Conservation (phyloP, 805 yeast species). For the Lipomyces japonicus region DNA sequence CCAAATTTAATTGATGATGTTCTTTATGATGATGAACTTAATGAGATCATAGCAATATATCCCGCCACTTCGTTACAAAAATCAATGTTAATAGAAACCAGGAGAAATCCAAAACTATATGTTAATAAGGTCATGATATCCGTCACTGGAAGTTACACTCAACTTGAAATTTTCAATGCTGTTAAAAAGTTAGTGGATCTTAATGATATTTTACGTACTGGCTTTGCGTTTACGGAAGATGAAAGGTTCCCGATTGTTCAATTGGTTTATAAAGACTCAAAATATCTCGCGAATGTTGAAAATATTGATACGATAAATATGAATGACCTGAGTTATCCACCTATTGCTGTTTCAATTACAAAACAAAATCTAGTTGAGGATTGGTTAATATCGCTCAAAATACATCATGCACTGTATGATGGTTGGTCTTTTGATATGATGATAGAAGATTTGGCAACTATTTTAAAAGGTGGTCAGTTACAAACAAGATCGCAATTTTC, state of each 20-base stretch:
- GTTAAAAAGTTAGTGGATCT: slow-evolving; percentile 11
- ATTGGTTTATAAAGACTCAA: slow-evolving; percentile 12
- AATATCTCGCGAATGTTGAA: background rate
- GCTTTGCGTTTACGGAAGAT: slow-evolving; percentile 12
- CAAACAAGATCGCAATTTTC: slow-evolving; percentile 9
- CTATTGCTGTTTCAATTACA: slow-evolving; percentile 1
- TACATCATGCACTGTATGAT: slow-evolving; percentile 29
- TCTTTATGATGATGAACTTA: background rate
- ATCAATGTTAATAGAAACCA: slow-evolving; percentile 14
- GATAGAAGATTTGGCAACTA: slow-evolving; percentile 7
- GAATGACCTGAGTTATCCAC: slow-evolving; percentile 5
- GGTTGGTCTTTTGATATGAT: slow-evolving; percentile 26
- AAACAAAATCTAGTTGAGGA: background rate
- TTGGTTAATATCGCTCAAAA: slow-evolving; percentile 3
- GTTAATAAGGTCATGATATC: slow-evolving; percentile 12
- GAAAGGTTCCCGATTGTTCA: slow-evolving; percentile 3
- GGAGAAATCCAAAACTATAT: slow-evolving; percentile 13
- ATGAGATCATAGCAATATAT: slow-evolving; percentile 2
- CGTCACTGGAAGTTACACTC: background rate
- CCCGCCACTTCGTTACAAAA: slow-evolving; percentile 7
- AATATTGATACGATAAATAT: background rate
- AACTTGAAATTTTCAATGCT: slow-evolving; percentile 2
- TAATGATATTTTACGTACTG: slow-evolving; percentile 27
- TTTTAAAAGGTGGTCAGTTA: background rate
- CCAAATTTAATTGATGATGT: background rate